Evolutionary conservation across 2,329 filamentous ascomycete species (phyloP).

Genomic region (Teratosphaeria gauchensis): DNA sequence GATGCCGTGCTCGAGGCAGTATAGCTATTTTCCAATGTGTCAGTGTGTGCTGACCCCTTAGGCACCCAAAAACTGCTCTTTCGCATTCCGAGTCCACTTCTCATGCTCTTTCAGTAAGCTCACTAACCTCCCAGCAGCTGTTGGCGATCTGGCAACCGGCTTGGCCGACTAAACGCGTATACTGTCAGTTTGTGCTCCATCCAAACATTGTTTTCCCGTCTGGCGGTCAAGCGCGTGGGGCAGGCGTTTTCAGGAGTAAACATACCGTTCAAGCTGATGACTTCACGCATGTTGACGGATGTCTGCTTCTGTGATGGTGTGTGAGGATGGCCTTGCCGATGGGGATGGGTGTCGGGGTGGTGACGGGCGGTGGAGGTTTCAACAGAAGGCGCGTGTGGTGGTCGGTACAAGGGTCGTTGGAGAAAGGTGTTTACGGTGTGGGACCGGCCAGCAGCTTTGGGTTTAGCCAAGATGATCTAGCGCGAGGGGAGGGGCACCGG

Average conservation of each 20-base stretch:
- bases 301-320: neutral
- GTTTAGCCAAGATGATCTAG: neutral
- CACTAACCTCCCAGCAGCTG: constrained; percentile 98
- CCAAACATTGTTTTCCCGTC: constrained; percentile 7
- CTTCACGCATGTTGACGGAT: constrained; percentile 80
- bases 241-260: constrained; percentile 13
- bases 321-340: neutral
- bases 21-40: constrained; percentile 57
- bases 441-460: neutral
- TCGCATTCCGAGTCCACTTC: constrained; percentile 2
- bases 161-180: constrained; percentile 75
- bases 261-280: constrained; percentile 96
- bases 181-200: constrained; percentile 40
- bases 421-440: constrained; percentile 10
- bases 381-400: constrained; percentile 3
- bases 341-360: neutral
- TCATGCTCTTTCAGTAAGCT: constrained; percentile 13
- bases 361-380: neutral
- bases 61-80: constrained; percentile 20
- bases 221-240: constrained; percentile 34
- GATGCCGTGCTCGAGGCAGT: constrained; percentile 99
- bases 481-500: neutral
- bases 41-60: constrained; percentile 21
- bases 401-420: constrained; percentile 2
- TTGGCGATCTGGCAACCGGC: constrained; percentile 99